Evolutionary conservation across 495 filamentous ascomycete species (phyloP).

Genomic region (Aspergillus nidulans): DNA sequence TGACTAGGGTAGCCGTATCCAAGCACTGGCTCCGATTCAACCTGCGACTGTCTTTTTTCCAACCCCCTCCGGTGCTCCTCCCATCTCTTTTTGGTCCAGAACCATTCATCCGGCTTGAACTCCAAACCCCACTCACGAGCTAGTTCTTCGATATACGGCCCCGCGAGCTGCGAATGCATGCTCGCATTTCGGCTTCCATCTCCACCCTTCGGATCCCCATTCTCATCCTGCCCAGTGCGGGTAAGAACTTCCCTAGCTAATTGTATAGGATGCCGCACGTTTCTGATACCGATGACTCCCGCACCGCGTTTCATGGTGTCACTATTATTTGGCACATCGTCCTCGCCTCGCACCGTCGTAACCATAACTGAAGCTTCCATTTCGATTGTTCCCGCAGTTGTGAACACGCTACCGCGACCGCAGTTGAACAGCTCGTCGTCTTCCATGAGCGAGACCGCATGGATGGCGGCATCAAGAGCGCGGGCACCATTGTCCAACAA

Average conservation of each 20-base stretch:
- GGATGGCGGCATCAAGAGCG: conserved; percentile 68
- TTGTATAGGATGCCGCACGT: conserved; percentile 73
- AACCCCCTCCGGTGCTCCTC: conserved; percentile 71
- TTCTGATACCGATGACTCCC: conserved; percentile 65
- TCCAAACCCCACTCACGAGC: conserved; percentile 64
- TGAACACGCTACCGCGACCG: conserved; percentile 83
- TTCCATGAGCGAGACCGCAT: conserved; percentile 75
- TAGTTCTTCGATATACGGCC: conserved; percentile 59
- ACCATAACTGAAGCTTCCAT: conserved; percentile 93
- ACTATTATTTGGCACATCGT: background rate
- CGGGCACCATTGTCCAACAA: conserved; percentile 41
- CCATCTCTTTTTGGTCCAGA: conserved; percentile 76
- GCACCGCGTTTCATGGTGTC: conserved; percentile 70
- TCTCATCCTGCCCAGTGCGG: conserved; percentile 38
- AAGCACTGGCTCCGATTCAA: background rate
- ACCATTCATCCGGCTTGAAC: conserved; percentile 66
- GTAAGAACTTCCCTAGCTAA: conserved; percentile 70
- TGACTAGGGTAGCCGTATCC: conserved; percentile 45
- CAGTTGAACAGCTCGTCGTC: conserved; percentile 81
- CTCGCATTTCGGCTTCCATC: conserved; percentile 38
- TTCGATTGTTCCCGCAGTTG: conserved; percentile 73
- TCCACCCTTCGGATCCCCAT: conserved; percentile 27
- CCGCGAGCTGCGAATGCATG: conserved; percentile 65
- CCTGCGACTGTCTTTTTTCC: background rate
- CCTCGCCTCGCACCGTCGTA: conserved; percentile 29